These are phyloP conservation scores for Fusarium pininemorale DNA, from an alignment of 2,329 filamentous ascomycete genomes.

Conservation along the genomic window DNA sequence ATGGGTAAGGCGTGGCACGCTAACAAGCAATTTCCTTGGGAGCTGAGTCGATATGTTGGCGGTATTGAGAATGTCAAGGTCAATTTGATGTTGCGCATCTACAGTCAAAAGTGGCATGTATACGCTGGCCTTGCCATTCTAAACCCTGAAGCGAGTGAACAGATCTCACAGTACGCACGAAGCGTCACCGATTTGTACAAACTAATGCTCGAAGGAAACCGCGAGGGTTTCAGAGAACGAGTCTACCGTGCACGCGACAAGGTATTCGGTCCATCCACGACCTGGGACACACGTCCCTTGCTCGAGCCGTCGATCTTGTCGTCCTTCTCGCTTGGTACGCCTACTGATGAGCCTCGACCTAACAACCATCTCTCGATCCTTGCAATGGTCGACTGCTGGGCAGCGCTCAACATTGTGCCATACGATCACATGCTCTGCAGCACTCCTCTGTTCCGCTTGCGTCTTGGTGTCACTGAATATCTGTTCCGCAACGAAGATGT, in stretches of 20 bases:
- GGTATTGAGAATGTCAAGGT: slow-evolving; percentile 99
- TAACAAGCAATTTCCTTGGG: slow-evolving; percentile 96
- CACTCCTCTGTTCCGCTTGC: slow-evolving; percentile 94
- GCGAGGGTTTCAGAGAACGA: slow-evolving; percentile 75
- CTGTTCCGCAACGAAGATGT: slow-evolving; percentile 85
- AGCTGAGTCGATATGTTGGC: slow-evolving; percentile 92
- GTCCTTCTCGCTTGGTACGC: slow-evolving; percentile 83
- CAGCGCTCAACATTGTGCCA: slow-evolving; percentile 88
- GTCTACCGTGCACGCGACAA: slow-evolving; percentile 72
- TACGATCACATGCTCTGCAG: slow-evolving; percentile 99
- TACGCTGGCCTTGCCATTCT: slow-evolving; percentile 97
- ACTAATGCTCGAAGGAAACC: slow-evolving; percentile 89
- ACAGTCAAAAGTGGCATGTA: slow-evolving; percentile 99
- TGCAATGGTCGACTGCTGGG: slow-evolving; percentile 99
- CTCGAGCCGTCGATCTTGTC: slow-evolving; percentile 87
- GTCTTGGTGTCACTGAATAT: slow-evolving; percentile 96
- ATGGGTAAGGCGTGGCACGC: slow-evolving; percentile 99
- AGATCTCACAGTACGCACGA: slow-evolving; percentile 93
- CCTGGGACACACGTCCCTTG: slow-evolving; percentile 71
- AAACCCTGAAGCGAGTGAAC: slow-evolving; percentile 89
- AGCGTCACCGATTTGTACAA: slow-evolving; percentile 96
- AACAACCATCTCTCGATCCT: slow-evolving; percentile 95
- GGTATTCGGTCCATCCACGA: slow-evolving; percentile 77
- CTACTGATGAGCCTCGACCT: slow-evolving; percentile 69
- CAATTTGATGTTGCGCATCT: slow-evolving; percentile 96